Conservation (phyloP, 2,329 filamentous ascomycete species). For the Didymella exigua region DNA sequence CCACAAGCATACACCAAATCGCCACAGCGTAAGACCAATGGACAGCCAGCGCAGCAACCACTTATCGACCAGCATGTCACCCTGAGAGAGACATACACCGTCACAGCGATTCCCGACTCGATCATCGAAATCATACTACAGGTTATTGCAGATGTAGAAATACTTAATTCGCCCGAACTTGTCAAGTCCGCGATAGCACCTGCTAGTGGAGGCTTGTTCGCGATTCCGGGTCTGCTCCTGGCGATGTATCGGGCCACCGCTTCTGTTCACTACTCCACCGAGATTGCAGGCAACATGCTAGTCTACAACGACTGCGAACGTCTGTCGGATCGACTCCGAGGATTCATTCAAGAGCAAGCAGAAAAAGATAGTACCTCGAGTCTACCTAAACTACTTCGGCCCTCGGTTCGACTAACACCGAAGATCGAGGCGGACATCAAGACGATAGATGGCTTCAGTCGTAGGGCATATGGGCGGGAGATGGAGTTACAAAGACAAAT, state of each 20-base stretch:
- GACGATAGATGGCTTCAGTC: conserved; percentile 63
- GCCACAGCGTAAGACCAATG: conserved; percentile 39
- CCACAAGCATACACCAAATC: conserved; percentile 25
- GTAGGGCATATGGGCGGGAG: conserved; percentile 65
- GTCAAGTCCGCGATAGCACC: conserved; percentile 64
- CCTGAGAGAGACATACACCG: conserved; percentile 82
- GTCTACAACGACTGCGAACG: conserved; percentile 69
- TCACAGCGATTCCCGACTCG: conserved; percentile 83
- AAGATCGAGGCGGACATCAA: conserved; percentile 61
- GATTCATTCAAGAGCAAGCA: conserved; percentile 54
- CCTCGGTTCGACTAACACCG: conserved; percentile 51
- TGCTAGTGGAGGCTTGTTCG: conserved; percentile 72
- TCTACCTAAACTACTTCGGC: conserved; percentile 37
- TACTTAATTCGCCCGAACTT: conserved; percentile 59
- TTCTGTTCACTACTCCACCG: conserved; percentile 71
- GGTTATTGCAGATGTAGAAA: conserved; percentile 54
- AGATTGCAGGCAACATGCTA: conserved; percentile 64
- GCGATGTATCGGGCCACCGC: conserved; percentile 82
- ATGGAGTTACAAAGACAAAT: conserved; percentile 70
- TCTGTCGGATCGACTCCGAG: conserved; percentile 60
- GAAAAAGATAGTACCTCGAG: conserved; percentile 39
- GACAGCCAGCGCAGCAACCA: conserved; percentile 33
- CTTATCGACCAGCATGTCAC: conserved; percentile 67
- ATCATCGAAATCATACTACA: conserved; percentile 71
- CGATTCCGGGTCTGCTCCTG: conserved; percentile 72